Percentiles rank a stretch among this genome's conserved stretches.
phyloP scores from a whole-genome alignment of 805 yeast species.

The Candida ovalis region DNA sequence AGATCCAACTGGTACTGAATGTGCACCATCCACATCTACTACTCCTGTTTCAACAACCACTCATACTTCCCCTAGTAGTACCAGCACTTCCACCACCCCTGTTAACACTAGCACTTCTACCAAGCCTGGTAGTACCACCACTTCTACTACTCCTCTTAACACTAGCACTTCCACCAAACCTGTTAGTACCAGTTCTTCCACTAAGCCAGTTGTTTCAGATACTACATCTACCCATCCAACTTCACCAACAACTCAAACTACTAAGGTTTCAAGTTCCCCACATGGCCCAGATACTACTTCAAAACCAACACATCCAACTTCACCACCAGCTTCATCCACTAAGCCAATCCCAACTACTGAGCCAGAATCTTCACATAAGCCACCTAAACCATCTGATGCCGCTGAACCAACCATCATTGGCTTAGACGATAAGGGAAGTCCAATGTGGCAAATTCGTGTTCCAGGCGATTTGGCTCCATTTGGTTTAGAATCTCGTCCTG shows the following conservation, averaged over 20 bases:
- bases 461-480: background rate
- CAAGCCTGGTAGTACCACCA: background rate
- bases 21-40: conserved; percentile 13
- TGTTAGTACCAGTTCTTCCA: conserved; percentile 1
- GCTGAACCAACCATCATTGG: background rate
- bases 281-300: too few species aligned
- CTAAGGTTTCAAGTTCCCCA: too few species aligned
- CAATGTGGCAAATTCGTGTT: background rate
- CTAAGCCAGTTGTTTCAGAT: too few species aligned
- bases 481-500: background rate
- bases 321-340: too few species aligned
- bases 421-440: background rate
- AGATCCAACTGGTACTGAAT: conserved; percentile 33
- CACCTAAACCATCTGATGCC: too few species aligned
- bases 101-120: background rate
- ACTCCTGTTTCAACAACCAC: background rate
- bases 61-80: background rate
- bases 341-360: too few species aligned
- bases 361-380: background rate
- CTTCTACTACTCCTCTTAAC: conserved; percentile 9
- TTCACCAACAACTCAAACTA: too few species aligned
- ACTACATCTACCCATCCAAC: too few species aligned
- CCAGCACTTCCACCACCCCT: background rate
- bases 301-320: too few species aligned
- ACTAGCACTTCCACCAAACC: background rate